Conservation (phyloP, 352 stramenopile genomes). For the Pythium aquatile region DNA sequence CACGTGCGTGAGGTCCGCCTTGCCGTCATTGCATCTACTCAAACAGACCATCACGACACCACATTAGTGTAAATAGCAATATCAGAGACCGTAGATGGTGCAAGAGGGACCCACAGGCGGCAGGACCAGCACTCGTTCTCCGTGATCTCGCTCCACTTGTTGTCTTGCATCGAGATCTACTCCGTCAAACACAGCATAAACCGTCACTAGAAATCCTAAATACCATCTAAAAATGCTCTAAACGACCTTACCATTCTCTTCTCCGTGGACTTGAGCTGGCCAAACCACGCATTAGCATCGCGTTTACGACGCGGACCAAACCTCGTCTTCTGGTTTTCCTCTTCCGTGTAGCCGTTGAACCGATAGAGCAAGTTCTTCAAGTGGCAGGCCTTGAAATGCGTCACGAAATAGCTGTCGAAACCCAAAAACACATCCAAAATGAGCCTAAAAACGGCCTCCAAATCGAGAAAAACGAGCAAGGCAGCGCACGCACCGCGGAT, state of each 20-base stretch:
- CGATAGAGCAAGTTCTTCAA: constrained; percentile 77
- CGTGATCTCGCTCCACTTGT: constrained; percentile 80
- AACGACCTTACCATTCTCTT: constrained; percentile 60
- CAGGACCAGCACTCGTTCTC: constrained; percentile 77
- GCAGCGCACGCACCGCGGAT: constrained; percentile 41
- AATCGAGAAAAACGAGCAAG: constrained; percentile 13
- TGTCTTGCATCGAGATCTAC: constrained; percentile 84
- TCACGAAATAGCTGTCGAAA: constrained; percentile 63
- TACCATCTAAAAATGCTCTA: not conserved
- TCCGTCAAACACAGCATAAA: not conserved
- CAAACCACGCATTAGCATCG: constrained; percentile 69
- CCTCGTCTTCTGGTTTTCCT: constrained; percentile 71
- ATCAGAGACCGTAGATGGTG: not conserved
- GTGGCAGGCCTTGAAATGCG: constrained; percentile 79
- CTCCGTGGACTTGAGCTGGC: constrained; percentile 81
- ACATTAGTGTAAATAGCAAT: not conserved
- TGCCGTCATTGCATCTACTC: constrained; percentile 58
- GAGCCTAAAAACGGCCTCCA: not conserved
- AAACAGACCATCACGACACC: constrained; percentile 4
- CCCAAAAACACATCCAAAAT: not conserved
- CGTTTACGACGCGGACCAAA: constrained; percentile 70
- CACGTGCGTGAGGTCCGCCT: constrained; percentile 52
- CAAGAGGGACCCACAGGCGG: constrained; percentile 35
- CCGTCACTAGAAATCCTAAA: not conserved
- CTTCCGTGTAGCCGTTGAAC: constrained; percentile 70